Base-by-base conservation (phyloP, 305 asterid species). In the Fraxinus nigra region DNA sequence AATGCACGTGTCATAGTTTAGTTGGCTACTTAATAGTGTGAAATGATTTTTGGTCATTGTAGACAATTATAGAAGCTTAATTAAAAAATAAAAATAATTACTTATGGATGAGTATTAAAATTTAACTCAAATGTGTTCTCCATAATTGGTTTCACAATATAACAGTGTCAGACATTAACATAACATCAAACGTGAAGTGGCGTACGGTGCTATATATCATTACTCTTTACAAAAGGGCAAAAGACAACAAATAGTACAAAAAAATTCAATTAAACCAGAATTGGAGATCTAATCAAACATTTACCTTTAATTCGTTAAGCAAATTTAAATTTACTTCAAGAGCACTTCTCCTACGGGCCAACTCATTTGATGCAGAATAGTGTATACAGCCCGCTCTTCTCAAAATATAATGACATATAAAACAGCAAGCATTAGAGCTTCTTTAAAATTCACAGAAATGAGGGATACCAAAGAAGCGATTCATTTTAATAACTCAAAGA, bases 311-410 rank as follows among this genome's bases (percentile, higher is more conserved):
- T 85, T 96, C 97, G 80, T 86, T 90, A 76, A 92, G 89, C 90
- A 96, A 88, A 89, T 92, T 94, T 70, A 96, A 84, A 84, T 96
- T 94, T 83, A 92, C 95, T 92, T 96, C 98, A 83, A 96, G 98
- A 78, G 92, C 97, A 34, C 93, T 94, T 88, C 94, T 96, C 91
- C 99, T 93, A 69, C 87, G 87, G 77, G 90, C 92, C 91, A 96
- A 88, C 86, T 94, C 98, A 73, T 91, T 92, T 69, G 99, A 91
- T 26, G 97, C 95, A 78, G 98, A 88, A 79, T 28, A 82, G 94
- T 94, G 86, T 96, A 96, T 63, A 96, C 99, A 82, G 99, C 99
- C 99, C 94, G 86, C 78, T 79, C 86, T 81, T 86, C 75, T 76
- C 84, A 82, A 81, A 48, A 80, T 34, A 63, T 77, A 63, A 63